A percentile compares a stretch with the other conserved stretches of the same genome.
phyloP scores from a whole-genome alignment of 352 stramenopile species.

The Pythium rhizo-oryzae region DNA sequence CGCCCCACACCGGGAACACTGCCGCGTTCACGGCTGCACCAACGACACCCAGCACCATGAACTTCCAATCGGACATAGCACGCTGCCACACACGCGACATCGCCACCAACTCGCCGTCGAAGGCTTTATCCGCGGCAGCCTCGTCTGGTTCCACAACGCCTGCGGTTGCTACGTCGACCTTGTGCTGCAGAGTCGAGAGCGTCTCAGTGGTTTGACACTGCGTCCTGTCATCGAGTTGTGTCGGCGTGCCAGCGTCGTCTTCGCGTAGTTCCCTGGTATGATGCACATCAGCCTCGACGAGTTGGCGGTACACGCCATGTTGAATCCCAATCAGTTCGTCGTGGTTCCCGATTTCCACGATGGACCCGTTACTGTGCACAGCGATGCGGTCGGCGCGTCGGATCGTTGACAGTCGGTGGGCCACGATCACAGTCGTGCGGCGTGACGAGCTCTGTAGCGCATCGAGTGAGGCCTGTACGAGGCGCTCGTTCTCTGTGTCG shows the following conservation, averaged over 20 bases:
- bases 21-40: conserved; percentile 37
- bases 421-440: conserved; percentile 81
- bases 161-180: too few relatives aligned
- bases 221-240: too few relatives aligned
- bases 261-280: conserved; percentile 9
- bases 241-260: too few relatives aligned
- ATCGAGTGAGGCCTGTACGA: conserved; percentile 92
- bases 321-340: conserved; percentile 68
- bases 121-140: too few relatives aligned
- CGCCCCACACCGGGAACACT: conserved; percentile 45
- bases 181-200: too few relatives aligned
- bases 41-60: conserved; percentile 25
- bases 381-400: conserved; percentile 79
- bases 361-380: conserved; percentile 68
- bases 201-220: too few relatives aligned
- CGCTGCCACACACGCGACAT: conserved; percentile 40
- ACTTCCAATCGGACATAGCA: conserved; percentile 31
- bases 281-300: conserved; percentile 28
- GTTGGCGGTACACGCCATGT: conserved; percentile 27
- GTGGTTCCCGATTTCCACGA: conserved; percentile 85
- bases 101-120: not conserved
- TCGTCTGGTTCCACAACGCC: too few relatives aligned
- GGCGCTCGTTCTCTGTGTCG: conserved; percentile 71
- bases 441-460: conserved; percentile 56
- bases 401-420: conserved; percentile 81